Evolutionary conservation across 2,329 filamentous ascomycete species (phyloP).

Genomic region (Tricladium varicosporioides): DNA sequence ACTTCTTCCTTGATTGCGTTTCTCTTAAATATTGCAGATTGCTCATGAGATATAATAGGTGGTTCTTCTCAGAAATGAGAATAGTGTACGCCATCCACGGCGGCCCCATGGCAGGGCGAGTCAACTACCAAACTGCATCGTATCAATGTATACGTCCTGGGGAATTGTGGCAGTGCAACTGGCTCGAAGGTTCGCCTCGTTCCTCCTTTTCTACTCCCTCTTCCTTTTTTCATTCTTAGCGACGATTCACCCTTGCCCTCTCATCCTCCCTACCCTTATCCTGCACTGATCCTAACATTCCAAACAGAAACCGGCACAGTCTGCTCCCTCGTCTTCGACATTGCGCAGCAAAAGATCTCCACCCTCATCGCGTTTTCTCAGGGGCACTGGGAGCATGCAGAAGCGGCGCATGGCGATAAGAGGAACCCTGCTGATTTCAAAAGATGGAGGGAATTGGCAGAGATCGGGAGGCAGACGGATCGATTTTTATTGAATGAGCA

Average conservation of each 20-base stretch:
- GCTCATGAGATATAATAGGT: too few species aligned
- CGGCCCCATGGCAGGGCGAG: constrained; percentile 55
- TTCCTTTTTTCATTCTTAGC: not conserved
- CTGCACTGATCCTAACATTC: not conserved
- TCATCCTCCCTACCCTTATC: not conserved
- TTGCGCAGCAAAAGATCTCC: constrained; percentile 46
- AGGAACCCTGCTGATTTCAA: constrained; percentile 48
- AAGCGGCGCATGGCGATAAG: constrained; percentile 55
- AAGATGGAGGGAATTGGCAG: constrained; percentile 48
- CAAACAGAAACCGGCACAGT: constrained; percentile 53
- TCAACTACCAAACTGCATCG: constrained; percentile 51
- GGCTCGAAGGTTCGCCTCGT: constrained; percentile 43
- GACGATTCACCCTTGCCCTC: not conserved
- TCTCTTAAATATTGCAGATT: too few species aligned
- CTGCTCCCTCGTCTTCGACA: constrained; percentile 55
- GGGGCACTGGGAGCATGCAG: constrained; percentile 52
- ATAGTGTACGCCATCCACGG: constrained; percentile 59
- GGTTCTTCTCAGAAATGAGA: constrained; percentile 54
- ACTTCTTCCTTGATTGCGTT: too few species aligned
- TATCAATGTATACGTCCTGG: constrained; percentile 57
- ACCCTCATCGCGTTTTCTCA: constrained; percentile 53
- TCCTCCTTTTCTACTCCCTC: not conserved
- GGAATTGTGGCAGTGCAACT: constrained; percentile 59
- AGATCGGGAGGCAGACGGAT: constrained; percentile 47
- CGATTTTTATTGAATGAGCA: constrained; percentile 52